Base-by-base conservation (phyloP, 176 grass and related monocot genomes). In the Alloteropsis semialata region DNA sequence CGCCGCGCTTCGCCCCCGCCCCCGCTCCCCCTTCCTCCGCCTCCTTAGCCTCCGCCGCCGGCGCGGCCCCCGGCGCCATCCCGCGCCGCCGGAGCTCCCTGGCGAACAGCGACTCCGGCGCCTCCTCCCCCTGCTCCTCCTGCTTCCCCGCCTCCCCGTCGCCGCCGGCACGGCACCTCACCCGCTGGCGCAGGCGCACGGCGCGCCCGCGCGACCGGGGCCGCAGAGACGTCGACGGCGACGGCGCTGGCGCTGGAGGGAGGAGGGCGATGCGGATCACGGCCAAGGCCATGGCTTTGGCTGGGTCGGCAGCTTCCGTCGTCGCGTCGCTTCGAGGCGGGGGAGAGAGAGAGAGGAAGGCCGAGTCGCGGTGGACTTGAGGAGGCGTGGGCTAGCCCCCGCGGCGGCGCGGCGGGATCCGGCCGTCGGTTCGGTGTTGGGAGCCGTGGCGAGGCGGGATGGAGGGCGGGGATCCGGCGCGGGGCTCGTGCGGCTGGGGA, bases 11-110 rank as follows among this genome's bases (percentile, higher is more conserved):
- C 85, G 41, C 75, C 37, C 61, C 76, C 27, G 27, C 77, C 19
- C 50, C 87, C 27, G 53, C 50, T 24, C 58, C 87, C 38, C 63
- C 73, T 22, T 87, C 82, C 65, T 55, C 65, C 32, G 59, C 82
- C 80, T 84, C 60, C 75, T 77, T 87, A 63, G 87, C 90, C 68
- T 86, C 86, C 69, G 82, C 68, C 18, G 84, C 6, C 22, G 88
- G 53, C 13, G 87, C 36, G 2, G 92, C 76, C 11, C 89, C 88
- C 19, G 90, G 79, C 22, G 54, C 79, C 90, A 98, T 91, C 29
- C 95, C 92, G 33, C 95, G 65, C 19, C 92, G 85, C 90, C 71
- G 89, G 84, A 95, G 83, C 48, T 98, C 96, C 84, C 92, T 91
- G 60, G 92, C 74, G 79, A 98, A 98, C 28, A 98, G 59, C 6